Evolutionary conservation across 1,284 basidiomycete species (phyloP), one percentile per base, ranked within the genome.

Genomic region (Microbotryum saponariae): DNA sequence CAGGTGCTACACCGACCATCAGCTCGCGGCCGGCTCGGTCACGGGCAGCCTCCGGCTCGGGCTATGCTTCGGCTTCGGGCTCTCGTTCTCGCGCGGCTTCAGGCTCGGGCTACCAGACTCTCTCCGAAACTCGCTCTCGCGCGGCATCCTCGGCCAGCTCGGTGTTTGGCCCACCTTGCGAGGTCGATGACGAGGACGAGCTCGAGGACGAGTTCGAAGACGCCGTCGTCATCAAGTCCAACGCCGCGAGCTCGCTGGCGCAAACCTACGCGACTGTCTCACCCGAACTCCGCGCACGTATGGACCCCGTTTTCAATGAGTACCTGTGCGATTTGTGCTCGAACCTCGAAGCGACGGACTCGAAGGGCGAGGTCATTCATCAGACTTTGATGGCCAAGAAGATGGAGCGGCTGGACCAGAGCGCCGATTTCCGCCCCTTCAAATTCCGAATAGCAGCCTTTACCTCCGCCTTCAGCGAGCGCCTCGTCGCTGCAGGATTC

Each of bases 401-500:
- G 80, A 96, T 97, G 93, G 88, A 91, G 71, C 85, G 89, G 54
- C 79, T 97, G 59, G 92, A 94, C 75, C 93, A 97, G 78, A 92
- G 89, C 52, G 85, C 87, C 52, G 94, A 97, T 77, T 99, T 94
- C 77, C 84, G 94, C 31, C 94, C 96, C 21, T 98, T 99, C 85
- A 97, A 97, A 77, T 98, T 98, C 78, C 85, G 96, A 59, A 98
- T 99, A 71, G 91, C 94, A 75, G 94, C 96, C 1, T 99, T 99
- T 77, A 97, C 94, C 16, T 91, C 93, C 71, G 89, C 89, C 1
- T 98, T 98, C 74, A 81, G 94, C 71, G 91, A 97, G 74, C 89
- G 93, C 79, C 87, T 89, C 73, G 72, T 80, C 6, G 71, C 73
- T 62, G 58, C 67, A 2, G 81, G 80, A 6, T 76, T 81, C 56